Evolutionary conservation across 441 rosid species (phyloP).

Genomic region (Codiaeum variegatum): DNA sequence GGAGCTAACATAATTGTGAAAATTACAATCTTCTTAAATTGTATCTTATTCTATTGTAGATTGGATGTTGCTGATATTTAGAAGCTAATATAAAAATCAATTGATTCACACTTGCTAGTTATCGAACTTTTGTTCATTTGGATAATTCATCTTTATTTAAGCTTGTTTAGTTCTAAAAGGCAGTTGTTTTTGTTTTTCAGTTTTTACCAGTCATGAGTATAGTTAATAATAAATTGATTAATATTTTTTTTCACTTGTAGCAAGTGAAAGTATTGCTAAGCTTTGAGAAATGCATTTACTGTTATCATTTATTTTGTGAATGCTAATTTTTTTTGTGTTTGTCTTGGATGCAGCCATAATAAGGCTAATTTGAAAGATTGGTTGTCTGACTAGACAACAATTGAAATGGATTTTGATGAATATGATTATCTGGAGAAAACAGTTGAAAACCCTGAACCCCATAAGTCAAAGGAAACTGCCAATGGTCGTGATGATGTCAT

Average conservation of each 20-base stretch:
- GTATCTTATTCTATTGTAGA: background rate
- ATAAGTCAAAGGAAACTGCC: constrained; percentile 43
- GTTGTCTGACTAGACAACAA: constrained; percentile 6
- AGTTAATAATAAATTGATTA: background rate
- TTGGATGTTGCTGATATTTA: background rate
- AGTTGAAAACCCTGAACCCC: constrained; percentile 67
- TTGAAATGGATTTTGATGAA: constrained; percentile 89
- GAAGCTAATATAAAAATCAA: background rate
- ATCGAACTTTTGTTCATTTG: background rate
- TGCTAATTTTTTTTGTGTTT: background rate
- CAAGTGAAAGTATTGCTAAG: background rate
- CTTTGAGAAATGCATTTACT: background rate
- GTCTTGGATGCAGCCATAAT: constrained; percentile 5
- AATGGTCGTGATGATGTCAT: constrained; percentile 52
- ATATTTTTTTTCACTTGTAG: background rate
- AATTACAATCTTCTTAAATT: background rate
- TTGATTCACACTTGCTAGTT: background rate
- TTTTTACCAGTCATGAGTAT: background rate
- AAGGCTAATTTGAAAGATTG: background rate
- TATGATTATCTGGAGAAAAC: constrained; percentile 90
- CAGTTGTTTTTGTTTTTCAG: background rate
- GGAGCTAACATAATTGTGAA: background rate
- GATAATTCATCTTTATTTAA: background rate
- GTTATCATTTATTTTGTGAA: background rate
- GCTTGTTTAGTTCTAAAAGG: background rate